Percentiles rank a stretch among this genome's conserved stretches.
phyloP scores from a whole-genome alignment of 345 rosid genomes.

The Atalantia buxifolia region DNA sequence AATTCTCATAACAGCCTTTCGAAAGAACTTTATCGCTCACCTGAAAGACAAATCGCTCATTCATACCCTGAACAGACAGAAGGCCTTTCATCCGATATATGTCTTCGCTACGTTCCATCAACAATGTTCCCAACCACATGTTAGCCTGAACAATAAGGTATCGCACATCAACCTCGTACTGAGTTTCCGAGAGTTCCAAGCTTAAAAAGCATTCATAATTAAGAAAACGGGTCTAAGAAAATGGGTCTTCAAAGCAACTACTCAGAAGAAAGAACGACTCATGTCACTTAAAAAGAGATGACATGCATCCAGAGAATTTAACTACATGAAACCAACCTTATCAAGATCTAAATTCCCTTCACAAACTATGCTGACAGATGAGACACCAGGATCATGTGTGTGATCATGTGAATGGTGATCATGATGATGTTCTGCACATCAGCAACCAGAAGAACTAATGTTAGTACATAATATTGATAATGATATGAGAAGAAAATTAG shows the following conservation, averaged over 20 bases:
- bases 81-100: constrained; percentile 97
- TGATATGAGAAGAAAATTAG: background rate
- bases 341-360: too few relatives aligned
- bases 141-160: background rate
- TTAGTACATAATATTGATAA: background rate
- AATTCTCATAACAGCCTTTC: too few relatives aligned
- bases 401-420: constrained; percentile 60
- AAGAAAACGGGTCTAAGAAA: background rate
- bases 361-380: constrained; percentile 28
- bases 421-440: constrained; percentile 63
- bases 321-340: too few relatives aligned
- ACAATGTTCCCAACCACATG: constrained; percentile 81
- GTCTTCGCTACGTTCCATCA: constrained; percentile 86
- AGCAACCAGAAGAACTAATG: constrained; percentile 1
- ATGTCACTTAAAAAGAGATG: background rate
- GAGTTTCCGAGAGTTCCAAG: background rate
- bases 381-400: too few relatives aligned
- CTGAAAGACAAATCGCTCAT: constrained; percentile 93
- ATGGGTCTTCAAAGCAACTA: background rate
- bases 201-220: background rate
- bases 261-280: background rate
- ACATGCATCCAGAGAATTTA: background rate
- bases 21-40: constrained; percentile 22
- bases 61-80: constrained; percentile 74
- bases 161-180: too few relatives aligned